phyloP scores from a whole-genome alignment of 1,284 basidiomycete species.

The Apiotrichum sp. region DNA sequence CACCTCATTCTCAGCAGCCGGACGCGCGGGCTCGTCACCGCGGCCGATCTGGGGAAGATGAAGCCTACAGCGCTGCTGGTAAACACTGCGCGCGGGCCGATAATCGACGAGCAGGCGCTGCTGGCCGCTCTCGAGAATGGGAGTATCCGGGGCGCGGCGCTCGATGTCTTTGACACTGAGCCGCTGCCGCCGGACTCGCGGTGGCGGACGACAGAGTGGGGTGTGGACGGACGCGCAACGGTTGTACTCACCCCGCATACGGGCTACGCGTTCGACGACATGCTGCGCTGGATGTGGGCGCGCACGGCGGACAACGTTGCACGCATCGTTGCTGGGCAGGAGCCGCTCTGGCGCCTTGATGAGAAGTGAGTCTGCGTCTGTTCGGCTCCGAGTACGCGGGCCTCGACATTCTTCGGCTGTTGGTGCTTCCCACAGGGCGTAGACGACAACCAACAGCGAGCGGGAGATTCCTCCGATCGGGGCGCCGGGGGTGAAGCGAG shows the following conservation, averaged over 20 bases:
- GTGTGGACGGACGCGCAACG: constrained; percentile 40
- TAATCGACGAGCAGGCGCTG: constrained; percentile 36
- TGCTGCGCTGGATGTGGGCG: constrained; percentile 23
- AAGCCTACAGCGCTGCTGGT: constrained; percentile 19
- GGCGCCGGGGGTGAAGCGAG: too few relatives aligned
- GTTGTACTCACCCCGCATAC: constrained; percentile 55
- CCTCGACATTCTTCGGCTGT: too few relatives aligned
- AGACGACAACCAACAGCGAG: too few relatives aligned
- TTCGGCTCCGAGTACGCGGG: too few relatives aligned
- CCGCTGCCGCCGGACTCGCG: constrained; percentile 56
- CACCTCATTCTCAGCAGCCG: constrained; percentile 4
- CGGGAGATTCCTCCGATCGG: too few relatives aligned
- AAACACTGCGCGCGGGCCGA: constrained; percentile 24
- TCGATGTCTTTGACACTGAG: constrained; percentile 57
- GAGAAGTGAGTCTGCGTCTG: background rate
- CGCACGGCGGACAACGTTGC: constrained; percentile 20
- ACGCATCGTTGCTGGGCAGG: constrained; percentile 14
- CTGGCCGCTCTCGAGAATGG: constrained; percentile 40
- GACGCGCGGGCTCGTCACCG: background rate
- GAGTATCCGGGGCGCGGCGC: constrained; percentile 30
- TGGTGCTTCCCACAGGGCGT: too few relatives aligned
- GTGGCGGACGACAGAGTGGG: constrained; percentile 49
- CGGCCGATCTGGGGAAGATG: constrained; percentile 16
- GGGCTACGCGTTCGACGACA: constrained; percentile 48
- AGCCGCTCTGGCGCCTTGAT: constrained; percentile 8